A percentile compares a stretch with the other conserved stretches of the same genome.
Conservation (phyloP, 2,329 filamentous ascomycete genomes). For the Furcasterigmium furcatum region DNA sequence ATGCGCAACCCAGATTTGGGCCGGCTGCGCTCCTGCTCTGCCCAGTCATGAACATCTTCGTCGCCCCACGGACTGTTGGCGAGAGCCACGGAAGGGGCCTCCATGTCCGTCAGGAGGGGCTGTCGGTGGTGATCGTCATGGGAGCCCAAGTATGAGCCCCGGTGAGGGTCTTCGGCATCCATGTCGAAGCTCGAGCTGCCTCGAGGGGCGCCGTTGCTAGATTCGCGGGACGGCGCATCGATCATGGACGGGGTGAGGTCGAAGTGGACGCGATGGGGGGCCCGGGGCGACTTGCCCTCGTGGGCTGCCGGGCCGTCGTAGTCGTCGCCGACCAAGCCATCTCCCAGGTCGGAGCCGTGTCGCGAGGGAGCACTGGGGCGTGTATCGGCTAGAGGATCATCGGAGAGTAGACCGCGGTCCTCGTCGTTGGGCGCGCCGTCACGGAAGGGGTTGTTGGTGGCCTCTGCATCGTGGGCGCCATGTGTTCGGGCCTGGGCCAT, state of each 20-base stretch:
- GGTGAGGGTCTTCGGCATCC: slow-evolving; percentile 8
- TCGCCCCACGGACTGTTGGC: slow-evolving; percentile 48
- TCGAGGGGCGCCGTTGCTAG: slow-evolving; percentile 9
- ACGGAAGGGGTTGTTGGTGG: neutral
- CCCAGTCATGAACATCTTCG: slow-evolving; percentile 43
- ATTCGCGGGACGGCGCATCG: slow-evolving; percentile 9
- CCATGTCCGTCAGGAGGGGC: slow-evolving; percentile 77
- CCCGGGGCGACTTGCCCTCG: slow-evolving; percentile 47
- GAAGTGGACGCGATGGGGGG: slow-evolving; percentile 73
- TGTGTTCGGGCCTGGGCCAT: slow-evolving; percentile 14
- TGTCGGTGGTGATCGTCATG: slow-evolving; percentile 42
- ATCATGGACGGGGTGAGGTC: slow-evolving; percentile 50
- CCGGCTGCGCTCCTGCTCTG: slow-evolving; percentile 53
- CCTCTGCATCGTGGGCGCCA: slow-evolving; percentile 12
- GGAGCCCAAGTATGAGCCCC: slow-evolving; percentile 1
- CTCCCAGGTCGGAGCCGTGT: slow-evolving; percentile 8
- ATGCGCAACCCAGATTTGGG: slow-evolving; percentile 83
- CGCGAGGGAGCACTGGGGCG: neutral
- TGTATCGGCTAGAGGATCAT: slow-evolving; percentile 12
- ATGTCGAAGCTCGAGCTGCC: slow-evolving; percentile 12
- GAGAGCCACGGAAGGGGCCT: slow-evolving; percentile 73
- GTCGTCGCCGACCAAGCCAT: too few relatives aligned
- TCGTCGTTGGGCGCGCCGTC: slow-evolving; percentile 13
- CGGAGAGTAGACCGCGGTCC: slow-evolving; percentile 17
- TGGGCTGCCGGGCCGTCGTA: slow-evolving; percentile 4